Percentiles rank a stretch among this genome's conserved stretches.
Conservation (phyloP, 192 early-diverging fungal species). For the Coemansia sp. region DNA sequence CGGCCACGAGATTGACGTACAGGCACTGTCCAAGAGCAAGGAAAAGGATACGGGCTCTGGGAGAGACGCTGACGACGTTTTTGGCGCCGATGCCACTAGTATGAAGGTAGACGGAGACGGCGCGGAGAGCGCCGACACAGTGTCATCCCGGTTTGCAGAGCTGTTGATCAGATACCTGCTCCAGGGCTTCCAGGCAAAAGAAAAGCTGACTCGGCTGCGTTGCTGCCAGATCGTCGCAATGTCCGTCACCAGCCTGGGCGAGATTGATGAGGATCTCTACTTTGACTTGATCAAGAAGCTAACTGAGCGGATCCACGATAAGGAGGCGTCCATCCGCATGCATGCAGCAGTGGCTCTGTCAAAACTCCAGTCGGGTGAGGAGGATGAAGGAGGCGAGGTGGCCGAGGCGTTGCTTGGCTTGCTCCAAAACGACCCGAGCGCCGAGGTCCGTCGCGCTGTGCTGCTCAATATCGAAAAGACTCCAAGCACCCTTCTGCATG, state of each 20-base stretch:
- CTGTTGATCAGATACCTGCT: constrained; percentile 69
- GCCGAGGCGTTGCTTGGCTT: constrained; percentile 65
- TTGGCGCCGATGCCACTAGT: constrained; percentile 13
- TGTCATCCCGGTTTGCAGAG: constrained; percentile 73
- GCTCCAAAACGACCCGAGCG: constrained; percentile 74
- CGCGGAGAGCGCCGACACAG: constrained; percentile 49
- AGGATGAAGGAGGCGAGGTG: constrained; percentile 63
- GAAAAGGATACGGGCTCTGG: constrained; percentile 3
- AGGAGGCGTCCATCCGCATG: constrained; percentile 76
- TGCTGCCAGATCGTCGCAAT: constrained; percentile 78
- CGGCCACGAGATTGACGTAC: constrained; percentile 63
- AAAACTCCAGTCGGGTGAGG: constrained; percentile 70
- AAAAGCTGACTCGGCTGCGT: constrained; percentile 74
- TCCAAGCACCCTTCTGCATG: constrained; percentile 63
- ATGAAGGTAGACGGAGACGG: constrained; percentile 9
- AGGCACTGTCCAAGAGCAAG: constrained; percentile 28
- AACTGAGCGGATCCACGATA: constrained; percentile 74
- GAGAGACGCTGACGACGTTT: constrained; percentile 37
- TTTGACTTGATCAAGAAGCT: constrained; percentile 67
- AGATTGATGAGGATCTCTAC: constrained; percentile 82
- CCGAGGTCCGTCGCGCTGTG: constrained; percentile 82
- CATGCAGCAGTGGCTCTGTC: constrained; percentile 80
- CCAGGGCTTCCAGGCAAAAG: constrained; percentile 79
- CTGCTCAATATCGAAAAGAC: constrained; percentile 73
- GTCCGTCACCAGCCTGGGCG: constrained; percentile 71